These are phyloP conservation scores for Coleophoma eucalyptorum DNA, from an alignment of 2,329 filamentous ascomycete species.

Conservation along the genomic window DNA sequence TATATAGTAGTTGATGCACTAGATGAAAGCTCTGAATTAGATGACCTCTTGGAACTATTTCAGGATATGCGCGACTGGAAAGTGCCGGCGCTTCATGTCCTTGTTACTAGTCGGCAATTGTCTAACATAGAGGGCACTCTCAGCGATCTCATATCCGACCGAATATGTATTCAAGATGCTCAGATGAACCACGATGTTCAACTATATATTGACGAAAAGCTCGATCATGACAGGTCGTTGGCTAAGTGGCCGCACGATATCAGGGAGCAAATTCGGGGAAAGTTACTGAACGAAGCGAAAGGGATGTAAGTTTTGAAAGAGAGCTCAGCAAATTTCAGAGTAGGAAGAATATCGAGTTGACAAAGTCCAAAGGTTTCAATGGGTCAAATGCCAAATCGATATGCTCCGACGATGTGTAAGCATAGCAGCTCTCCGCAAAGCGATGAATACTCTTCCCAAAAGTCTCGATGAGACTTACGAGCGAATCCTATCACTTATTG, in stretches of 20 bases:
- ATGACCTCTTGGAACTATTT: constrained; percentile 22
- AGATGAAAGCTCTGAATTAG: constrained; percentile 28
- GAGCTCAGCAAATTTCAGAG: constrained; percentile 2
- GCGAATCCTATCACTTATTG: constrained; percentile 26
- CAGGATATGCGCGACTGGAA: constrained; percentile 15
- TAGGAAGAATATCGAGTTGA: background rate
- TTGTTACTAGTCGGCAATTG: constrained; percentile 30
- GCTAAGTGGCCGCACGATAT: too few relatives aligned
- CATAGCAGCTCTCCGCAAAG: constrained; percentile 17
- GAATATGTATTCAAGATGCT: constrained; percentile 14
- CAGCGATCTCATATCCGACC: constrained; percentile 9
- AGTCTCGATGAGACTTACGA: constrained; percentile 31
- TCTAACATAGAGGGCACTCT: constrained; percentile 26
- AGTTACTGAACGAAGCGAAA: constrained; percentile 20
- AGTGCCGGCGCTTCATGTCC: constrained; percentile 9
- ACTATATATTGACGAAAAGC: constrained; percentile 21
- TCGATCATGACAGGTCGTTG: constrained; percentile 16
- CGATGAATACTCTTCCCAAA: constrained; percentile 24
- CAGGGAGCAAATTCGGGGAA: constrained; percentile 21
- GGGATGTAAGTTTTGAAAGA: constrained; percentile 26
- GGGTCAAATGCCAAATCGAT: constrained; percentile 31
- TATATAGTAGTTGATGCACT: constrained; percentile 28
- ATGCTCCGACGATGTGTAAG: constrained; percentile 18
- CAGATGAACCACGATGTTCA: constrained; percentile 22
- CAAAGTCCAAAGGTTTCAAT: constrained; percentile 27